Evolutionary conservation across 169 alveolate species (phyloP).

Genomic region (Cryptosporidium sp.): DNA sequence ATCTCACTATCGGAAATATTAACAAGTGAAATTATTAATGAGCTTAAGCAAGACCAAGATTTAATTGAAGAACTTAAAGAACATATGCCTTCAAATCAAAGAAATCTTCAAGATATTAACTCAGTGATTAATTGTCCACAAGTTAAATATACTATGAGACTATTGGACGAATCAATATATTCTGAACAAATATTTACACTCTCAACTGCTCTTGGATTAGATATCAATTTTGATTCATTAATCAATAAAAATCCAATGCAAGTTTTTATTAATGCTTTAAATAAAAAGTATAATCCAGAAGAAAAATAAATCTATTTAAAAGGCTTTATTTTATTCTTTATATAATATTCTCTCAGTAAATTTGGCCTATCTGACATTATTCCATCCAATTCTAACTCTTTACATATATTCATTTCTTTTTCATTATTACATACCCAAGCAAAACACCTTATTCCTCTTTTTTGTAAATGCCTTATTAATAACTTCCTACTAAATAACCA

Average conservation of each 20-base stretch:
- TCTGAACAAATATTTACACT: conserved; percentile 51
- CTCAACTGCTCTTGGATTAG: conserved; percentile 50
- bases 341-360: conserved; percentile 54
- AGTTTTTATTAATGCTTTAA: conserved; percentile 45
- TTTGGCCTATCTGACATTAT: conserved; percentile 68
- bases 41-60: conserved; percentile 7
- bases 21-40: conserved; percentile 5
- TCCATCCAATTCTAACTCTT: conserved; percentile 60
- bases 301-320: conserved; percentile 24
- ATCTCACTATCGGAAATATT: conserved; percentile 21
- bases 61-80: conserved; percentile 33
- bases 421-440: conserved; percentile 74
- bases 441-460: conserved; percentile 70
- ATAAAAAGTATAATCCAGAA: conserved; percentile 37
- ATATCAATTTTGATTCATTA: conserved; percentile 1
- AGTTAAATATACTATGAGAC: conserved; percentile 60
- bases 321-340: conserved; percentile 22
- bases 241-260: conserved; percentile 51
- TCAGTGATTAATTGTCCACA: conserved; percentile 58
- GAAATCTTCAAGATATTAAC: conserved; percentile 8
- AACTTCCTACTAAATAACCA: conserved; percentile 44
- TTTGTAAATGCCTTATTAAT: conserved; percentile 56
- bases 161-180: conserved; percentile 63
- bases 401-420: conserved; percentile 53
- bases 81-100: conserved; percentile 57